Base-by-base conservation (phyloP, 805 yeast species). In the Starmerella floricola region DNA sequence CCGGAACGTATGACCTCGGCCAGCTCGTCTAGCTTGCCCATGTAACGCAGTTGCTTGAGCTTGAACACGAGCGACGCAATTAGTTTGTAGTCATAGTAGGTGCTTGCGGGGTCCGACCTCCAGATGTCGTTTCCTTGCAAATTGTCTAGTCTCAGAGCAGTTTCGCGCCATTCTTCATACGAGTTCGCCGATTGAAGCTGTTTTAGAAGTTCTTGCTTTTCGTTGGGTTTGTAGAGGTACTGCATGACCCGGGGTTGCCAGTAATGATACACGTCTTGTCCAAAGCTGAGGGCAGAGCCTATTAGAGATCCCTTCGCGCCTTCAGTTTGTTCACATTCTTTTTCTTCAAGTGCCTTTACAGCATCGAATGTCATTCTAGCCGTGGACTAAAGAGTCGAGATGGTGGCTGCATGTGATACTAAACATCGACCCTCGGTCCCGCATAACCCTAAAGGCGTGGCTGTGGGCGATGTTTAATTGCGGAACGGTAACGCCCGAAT, bases 81-180 rank as follows among this genome's bases (percentile, higher is more conserved):
- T 31, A 93, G 68, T 29, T 77, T 67, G 59, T 84, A 91, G 60
- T 88, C 97, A 56, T 86, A 88, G 52, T 79, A 76, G 46, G 71
- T 71, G 29, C 88, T 79, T 24, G 78, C 75, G 51, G 87, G 85
- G 56, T 86, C 84, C 48, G 84, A 82, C 45, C 95, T 68, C 68
- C 70, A 62, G 55, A 76, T 34, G 41, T 64, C 68, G 46, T 64
- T 63, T 11, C 66, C 63, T 18, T 58, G 45, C 1, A 51, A 41
- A 12, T 51, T 48, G 40, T 74, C 76, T 31, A 74, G 70, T 30
- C 61, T 50, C 31, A 67, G 68, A 0, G 73, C 65, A 8, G 52
- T 47, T 10, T 49, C 55, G 47, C 60, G 77, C 88, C 94, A 88
- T 44, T 82, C 88, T 31, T 69, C 73, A 57, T 75, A 82, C 16